These are phyloP conservation scores for Chaetomium cochliodes DNA, from an alignment of 495 filamentous ascomycete genomes.

Conservation along the genomic window DNA sequence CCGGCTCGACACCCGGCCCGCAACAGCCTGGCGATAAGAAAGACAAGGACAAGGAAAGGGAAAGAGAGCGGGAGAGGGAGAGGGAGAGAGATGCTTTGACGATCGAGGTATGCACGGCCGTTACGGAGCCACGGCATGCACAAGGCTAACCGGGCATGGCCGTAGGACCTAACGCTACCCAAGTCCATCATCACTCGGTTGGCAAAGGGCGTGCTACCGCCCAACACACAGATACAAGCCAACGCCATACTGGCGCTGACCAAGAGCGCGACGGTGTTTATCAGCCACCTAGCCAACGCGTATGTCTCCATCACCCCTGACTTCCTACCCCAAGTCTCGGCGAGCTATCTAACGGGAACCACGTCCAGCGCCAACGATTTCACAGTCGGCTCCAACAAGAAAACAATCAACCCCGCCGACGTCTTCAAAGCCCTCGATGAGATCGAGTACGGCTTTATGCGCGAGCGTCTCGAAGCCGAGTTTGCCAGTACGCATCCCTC, in stretches of 20 bases:
- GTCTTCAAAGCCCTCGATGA: constrained; percentile 80
- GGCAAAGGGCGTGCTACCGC: constrained; percentile 93
- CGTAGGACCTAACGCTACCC: constrained; percentile 83
- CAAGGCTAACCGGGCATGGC: neutral
- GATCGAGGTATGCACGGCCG: constrained; percentile 39
- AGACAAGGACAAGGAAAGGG: constrained; percentile 29
- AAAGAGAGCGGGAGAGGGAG: constrained; percentile 36
- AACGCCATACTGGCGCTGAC: constrained; percentile 88
- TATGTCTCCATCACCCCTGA: constrained; percentile 49
- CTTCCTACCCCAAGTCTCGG: neutral
- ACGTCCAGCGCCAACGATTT: constrained; percentile 71
- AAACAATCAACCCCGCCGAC: constrained; percentile 81
- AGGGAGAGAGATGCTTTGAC: constrained; percentile 36
- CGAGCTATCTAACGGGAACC: neutral
- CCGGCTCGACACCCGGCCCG: constrained; percentile 11
- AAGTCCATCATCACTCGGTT: constrained; percentile 91
- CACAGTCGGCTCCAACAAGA: constrained; percentile 63
- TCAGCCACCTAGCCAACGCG: constrained; percentile 83
- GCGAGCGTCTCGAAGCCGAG: constrained; percentile 60
- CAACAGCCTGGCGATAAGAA: constrained; percentile 15
- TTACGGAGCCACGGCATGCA: too few species aligned
- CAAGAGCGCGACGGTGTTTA: constrained; percentile 92
- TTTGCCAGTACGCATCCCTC: constrained; percentile 51
- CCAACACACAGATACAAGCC: constrained; percentile 91
- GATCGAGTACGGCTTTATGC: constrained; percentile 78